Evolutionary conservation across 805 yeast species (phyloP), one percentile per base, ranked within the genome.

Genomic region (Candida maesae): DNA sequence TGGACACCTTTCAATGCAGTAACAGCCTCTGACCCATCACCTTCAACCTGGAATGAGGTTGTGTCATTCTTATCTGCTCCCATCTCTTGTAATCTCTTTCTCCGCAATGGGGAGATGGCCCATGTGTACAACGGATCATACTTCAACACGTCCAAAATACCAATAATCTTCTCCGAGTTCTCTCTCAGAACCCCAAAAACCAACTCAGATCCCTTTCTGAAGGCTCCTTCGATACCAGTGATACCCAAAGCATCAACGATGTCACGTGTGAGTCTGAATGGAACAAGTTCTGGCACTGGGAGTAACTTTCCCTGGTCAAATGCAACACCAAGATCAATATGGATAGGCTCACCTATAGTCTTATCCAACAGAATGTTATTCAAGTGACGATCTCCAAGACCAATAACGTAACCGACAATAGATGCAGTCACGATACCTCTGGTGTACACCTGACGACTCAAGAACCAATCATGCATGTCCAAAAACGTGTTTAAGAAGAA

Each of bases 121-220:
- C 99, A 93, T 2, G 87, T 75, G 55, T 91, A 90, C 41, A 93
- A 70, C 0, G 99, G 97, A 68, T 93, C 99, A 74, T 93, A 88
- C 52, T 82, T 71, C 47, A 93, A 64, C 5, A 91, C 95, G 53
- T 90, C 91, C 41, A 93, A 64, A 24, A 93, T 85, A 23, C 93
- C 82, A 60, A 81, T 63, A 21, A 95, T 86, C 49, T 80, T 81
- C 21, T 79, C 85, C 26, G 68, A 68, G 53, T 88, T 81, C 1
- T 63, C 62, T 41, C 95, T 66, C 33, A 93, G 63, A 2, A 84
- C 86, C 17, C 74, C 61, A 44, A 85, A 75, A 0, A 86, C 84
- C 43, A 78, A 76, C 54, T 86, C 95, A 51, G 95, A 81, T 28
- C 83, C 76, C 45, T 75, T 71, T 38, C 76, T 70, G 56, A 88